These are phyloP conservation scores for Excoecaria cochinchinensis DNA, from an alignment of 345 rosid genomes.

Conservation along the genomic window DNA sequence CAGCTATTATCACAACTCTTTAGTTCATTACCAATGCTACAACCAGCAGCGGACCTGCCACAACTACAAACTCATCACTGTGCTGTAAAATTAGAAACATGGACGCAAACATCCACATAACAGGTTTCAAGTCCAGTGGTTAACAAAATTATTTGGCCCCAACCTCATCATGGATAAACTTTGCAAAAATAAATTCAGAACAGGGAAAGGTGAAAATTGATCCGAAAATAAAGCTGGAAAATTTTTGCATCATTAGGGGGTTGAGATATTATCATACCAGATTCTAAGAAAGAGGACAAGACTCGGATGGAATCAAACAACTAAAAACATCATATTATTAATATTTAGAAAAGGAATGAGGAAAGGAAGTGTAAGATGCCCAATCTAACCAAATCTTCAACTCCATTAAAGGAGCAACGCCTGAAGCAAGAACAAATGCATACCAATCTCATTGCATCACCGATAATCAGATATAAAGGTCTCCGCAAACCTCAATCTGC, in stretches of 20 bases:
- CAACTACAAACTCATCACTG: neutral
- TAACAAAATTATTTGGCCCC: neutral
- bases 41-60: neutral
- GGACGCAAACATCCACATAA: neutral
- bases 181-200: too few relatives aligned
- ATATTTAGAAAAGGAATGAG: neutral
- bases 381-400: slow-evolving; percentile 7
- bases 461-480: neutral
- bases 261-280: neutral
- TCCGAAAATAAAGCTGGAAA: neutral
- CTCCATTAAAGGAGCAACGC: neutral
- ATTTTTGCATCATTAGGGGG: neutral
- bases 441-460: neutral
- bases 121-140: neutral
- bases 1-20: neutral
- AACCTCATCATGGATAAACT: neutral
- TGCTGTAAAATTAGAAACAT: neutral
- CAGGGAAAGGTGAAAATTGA: neutral
- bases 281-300: neutral
- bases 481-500: neutral
- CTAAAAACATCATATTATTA: neutral
- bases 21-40: slow-evolving; percentile 3
- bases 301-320: neutral
- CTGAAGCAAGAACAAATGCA: neutral
- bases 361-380: neutral